Percentiles rank a stretch among this genome's conserved stretches.
Conservation (phyloP, 2,329 filamentous ascomycete species). For the Xylaria sp. region DNA sequence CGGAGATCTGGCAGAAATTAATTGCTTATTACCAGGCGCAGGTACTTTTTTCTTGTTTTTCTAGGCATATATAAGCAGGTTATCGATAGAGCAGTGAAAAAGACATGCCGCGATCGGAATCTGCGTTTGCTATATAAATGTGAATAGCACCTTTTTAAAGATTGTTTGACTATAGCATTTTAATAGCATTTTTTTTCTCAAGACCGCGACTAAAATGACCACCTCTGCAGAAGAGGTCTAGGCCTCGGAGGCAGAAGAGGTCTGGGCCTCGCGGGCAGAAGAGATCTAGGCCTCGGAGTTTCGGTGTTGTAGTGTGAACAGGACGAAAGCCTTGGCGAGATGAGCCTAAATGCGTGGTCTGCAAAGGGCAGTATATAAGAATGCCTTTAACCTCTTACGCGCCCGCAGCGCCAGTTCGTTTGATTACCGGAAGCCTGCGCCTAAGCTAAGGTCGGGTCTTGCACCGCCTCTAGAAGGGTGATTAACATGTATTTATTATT, state of each 20-base stretch:
- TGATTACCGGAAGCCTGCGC: too few relatives aligned
- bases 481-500: too few relatives aligned
- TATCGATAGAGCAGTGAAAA: too few relatives aligned
- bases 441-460: too few relatives aligned
- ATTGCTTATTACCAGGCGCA: constrained; percentile 70
- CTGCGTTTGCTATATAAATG: constrained; percentile 76
- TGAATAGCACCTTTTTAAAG: constrained; percentile 72
- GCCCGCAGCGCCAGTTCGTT: too few relatives aligned
- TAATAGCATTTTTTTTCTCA: constrained; percentile 74
- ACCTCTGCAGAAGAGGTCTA: constrained; percentile 82
- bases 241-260: constrained; percentile 68
- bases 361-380: constrained; percentile 51
- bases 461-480: too few relatives aligned
- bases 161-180: constrained; percentile 76
- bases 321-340: constrained; percentile 69
- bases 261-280: too few relatives aligned
- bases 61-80: constrained; percentile 67
- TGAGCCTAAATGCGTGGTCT: constrained; percentile 43
- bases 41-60: constrained; percentile 63
- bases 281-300: too few relatives aligned
- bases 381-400: constrained; percentile 39
- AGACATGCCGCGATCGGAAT: constrained; percentile 56
- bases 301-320: constrained; percentile 43
- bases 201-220: constrained; percentile 82
- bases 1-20: constrained; percentile 78